Base-by-base conservation (phyloP, 176 grass and related monocot species). In the Carex pumila region DNA sequence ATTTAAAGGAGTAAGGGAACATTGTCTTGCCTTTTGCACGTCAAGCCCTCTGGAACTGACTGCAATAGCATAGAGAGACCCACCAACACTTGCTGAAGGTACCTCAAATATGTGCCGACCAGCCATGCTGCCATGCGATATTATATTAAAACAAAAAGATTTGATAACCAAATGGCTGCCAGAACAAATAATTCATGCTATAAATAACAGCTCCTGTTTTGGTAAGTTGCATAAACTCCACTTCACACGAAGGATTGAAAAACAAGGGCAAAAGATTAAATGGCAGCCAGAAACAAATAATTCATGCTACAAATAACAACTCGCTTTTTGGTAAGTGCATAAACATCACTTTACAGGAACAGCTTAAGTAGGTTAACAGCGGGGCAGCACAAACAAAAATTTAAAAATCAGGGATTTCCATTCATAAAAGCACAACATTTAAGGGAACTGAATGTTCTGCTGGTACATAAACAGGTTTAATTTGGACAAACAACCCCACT, bases 81-180 rank as follows among this genome's bases (percentile, higher is more conserved):
- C 96, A 6, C 89, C 96, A 87, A 95, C 86, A 90, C 86, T 93
- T 47, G 65, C 47, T 61, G 91, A 56, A 80, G 92, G 93, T 69
- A 98, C 86, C 84, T 95, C 91, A 86, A 98, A 82, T 86, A 95
- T 88, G 67, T 98, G 91, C 37, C 89, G 91, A 67, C 89, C 90
- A 89, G 86, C 85, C 89, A 98, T 93, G 86, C 96, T 98, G 88
- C 86, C 84, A 90, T 72, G 84, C 22, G 83, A 92, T 79, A 87
- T 76, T 63, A 81, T 50, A 72, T 34, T 65, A 89, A 72, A 75
- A 25, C 8, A 50, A 47, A 82, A 45, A 67, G 15, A 7, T 62
- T n/a, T 45, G 52, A 88, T 73, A 5, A 52, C 37, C 6, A 76
- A 47, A 74, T 61, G 45, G 30, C 71, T 14, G 21, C 12, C 4